Evolutionary conservation across 2,329 filamentous ascomycete species (phyloP).

Genomic region (Fusarium nurragi): DNA sequence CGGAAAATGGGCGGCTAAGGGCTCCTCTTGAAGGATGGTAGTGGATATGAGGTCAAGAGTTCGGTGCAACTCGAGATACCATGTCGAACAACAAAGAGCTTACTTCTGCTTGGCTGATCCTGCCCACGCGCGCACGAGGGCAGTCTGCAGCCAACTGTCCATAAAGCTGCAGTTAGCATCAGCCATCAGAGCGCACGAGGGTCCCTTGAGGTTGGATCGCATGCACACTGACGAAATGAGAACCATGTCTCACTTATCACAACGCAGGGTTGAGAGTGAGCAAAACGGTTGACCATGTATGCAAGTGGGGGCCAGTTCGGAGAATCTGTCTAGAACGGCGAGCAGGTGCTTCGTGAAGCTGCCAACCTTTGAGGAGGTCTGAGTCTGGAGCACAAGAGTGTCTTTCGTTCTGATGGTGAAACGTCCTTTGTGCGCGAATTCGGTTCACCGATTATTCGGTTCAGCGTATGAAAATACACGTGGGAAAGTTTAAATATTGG

Average conservation of each 20-base stretch:
- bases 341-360: neutral
- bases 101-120: neutral
- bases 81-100: slow-evolving; percentile 1
- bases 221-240: slow-evolving; percentile 13
- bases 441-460: slow-evolving; percentile 21
- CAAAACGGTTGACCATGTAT: slow-evolving; percentile 14
- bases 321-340: neutral
- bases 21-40: slow-evolving; percentile 13
- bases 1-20: slow-evolving; percentile 19
- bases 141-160: neutral
- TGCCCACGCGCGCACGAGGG: slow-evolving; percentile 5
- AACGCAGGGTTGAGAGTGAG: neutral
- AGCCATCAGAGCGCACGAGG: slow-evolving; percentile 16
- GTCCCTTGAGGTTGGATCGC: slow-evolving; percentile 16
- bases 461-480: slow-evolving; percentile 4
- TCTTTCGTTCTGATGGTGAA: neutral
- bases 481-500: slow-evolving; percentile 4
- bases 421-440: slow-evolving; percentile 18
- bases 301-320: slow-evolving; percentile 13
- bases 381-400: neutral
- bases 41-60: slow-evolving; percentile 7
- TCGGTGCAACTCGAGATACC: slow-evolving; percentile 12
- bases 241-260: slow-evolving; percentile 21
- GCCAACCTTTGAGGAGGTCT: neutral
- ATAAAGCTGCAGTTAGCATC: neutral